Evolutionary conservation across 106 monocot genomes (phyloP).

Genomic region (Phalaenopsis equestris): DNA sequence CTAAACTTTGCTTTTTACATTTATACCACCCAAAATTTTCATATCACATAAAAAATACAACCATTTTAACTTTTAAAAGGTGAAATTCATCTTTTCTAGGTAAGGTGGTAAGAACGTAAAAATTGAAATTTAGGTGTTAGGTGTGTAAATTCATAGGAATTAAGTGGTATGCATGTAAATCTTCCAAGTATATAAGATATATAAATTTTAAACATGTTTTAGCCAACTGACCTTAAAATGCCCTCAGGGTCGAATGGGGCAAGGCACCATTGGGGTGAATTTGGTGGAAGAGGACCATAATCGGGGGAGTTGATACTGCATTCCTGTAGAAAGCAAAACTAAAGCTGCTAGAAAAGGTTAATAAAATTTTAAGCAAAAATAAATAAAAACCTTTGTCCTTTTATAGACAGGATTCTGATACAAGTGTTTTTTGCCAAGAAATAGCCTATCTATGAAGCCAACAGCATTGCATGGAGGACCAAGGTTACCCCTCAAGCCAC

Average conservation of each 20-base stretch:
- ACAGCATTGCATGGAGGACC: slow-evolving; percentile 94
- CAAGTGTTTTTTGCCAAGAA: slow-evolving; percentile 82
- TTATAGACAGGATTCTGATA: slow-evolving; percentile 77
- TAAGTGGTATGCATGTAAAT: too few relatives aligned
- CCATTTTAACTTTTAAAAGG: too few relatives aligned
- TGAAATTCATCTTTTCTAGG: too few relatives aligned
- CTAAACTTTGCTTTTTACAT: too few relatives aligned
- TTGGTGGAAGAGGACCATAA: slow-evolving; percentile 82
- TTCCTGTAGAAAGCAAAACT: slow-evolving; percentile 32
- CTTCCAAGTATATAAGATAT: not conserved
- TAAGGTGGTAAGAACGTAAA: too few relatives aligned
- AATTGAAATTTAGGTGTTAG: too few relatives aligned
- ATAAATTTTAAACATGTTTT: not conserved
- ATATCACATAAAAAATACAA: too few relatives aligned
- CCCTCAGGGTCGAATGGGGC: slow-evolving; percentile 99
- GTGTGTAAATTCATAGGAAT: too few relatives aligned
- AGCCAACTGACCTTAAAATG: slow-evolving; percentile 57
- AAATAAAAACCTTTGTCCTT: slow-evolving; percentile 79
- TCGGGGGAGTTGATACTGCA: slow-evolving; percentile 91
- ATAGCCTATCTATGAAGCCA: slow-evolving; percentile 67
- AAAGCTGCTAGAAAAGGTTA: not conserved
- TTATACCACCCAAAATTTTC: too few relatives aligned
- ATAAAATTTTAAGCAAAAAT: not conserved
- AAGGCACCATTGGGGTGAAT: slow-evolving; percentile 81
- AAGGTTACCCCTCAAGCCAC: slow-evolving; percentile 67